phyloP scores from a whole-genome alignment of 352 stramenopile genomes.

The Pythium dissimile region DNA sequence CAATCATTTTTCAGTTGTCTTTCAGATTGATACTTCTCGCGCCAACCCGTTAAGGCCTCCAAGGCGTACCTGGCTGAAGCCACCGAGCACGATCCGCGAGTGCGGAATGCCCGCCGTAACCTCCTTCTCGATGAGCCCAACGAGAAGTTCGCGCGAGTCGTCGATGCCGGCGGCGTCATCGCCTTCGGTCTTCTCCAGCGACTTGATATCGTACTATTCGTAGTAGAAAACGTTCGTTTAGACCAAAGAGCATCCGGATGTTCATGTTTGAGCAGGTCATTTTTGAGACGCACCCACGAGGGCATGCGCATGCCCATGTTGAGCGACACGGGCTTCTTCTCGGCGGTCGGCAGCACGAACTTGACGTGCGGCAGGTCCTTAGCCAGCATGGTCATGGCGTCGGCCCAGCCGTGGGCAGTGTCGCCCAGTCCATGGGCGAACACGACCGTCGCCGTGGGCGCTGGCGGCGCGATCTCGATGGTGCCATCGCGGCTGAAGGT shows the following conservation, averaged over 20 bases:
- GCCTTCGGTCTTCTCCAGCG: conserved; percentile 80
- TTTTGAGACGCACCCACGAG: conserved; percentile 63
- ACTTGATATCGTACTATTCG: conserved; percentile 91
- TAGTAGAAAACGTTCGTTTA: not conserved
- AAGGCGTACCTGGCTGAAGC: conserved; percentile 86
- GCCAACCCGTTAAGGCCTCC: not conserved
- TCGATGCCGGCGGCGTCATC: conserved; percentile 90
- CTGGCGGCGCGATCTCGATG: conserved; percentile 28
- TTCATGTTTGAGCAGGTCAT: too few species aligned
- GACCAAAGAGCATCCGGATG: not conserved
- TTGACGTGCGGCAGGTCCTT: conserved; percentile 67
- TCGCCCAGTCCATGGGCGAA: conserved; percentile 92
- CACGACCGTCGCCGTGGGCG: conserved; percentile 37
- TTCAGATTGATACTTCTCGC: not conserved
- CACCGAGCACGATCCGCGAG: conserved; percentile 90
- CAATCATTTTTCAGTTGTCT: not conserved
- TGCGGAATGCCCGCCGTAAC: conserved; percentile 69
- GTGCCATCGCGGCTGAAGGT: conserved; percentile 23
- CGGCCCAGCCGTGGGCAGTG: conserved; percentile 84
- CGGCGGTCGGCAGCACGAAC: conserved; percentile 61
- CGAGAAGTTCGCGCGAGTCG: conserved; percentile 61
- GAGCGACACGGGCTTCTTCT: conserved; percentile 87
- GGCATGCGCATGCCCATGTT: conserved; percentile 95
- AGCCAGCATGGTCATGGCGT: conserved; percentile 50
- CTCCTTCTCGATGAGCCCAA: conserved; percentile 81